Base-by-base conservation (phyloP, 2,329 filamentous ascomycete species). In the Talaromyces sp. region DNA sequence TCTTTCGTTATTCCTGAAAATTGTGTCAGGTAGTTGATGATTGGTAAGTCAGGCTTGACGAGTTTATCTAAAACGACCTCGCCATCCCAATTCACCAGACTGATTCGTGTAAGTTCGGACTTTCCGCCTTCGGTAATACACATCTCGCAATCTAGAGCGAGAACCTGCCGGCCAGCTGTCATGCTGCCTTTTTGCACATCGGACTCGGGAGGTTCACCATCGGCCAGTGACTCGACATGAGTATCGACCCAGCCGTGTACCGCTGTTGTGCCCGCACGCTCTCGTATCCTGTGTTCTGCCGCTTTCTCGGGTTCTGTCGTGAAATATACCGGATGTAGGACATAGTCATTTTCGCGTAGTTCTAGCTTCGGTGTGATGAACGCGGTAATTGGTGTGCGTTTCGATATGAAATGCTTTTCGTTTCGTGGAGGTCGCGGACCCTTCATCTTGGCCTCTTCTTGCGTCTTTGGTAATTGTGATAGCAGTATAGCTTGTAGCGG, bases 81-180 rank as follows among this genome's bases (percentile, higher is more conserved):
- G 58, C 93, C 93, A 70, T 93, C 87, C 94, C 95, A 99, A 66
- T 88, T 82, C 8, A 99, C 82, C 45, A 98, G 77, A 74, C 93
- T 97, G 74, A 98, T 90, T 64, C 95, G 88, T 1, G 95, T 96
- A 50, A 99, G 87, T 41, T 93, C 92, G 68, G 90, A 92, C 69
- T 91, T 86, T 57, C 88, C 88, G 67, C 90, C 87, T 66, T 89
- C 90, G 2, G 93, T 96, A 79, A 92, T 88, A 75, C 93, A 97
- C 95, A 99, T 99, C 78, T 99, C 95, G 78, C 95, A 99, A 75
- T 99, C 95, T 63, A 99, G 82, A 1, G 92, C 90, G 58, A 96
- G 81, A 11, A 97, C 81, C 43, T 89, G 85, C 67, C 92, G 87
- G 41, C 93, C 95, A 35, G 87, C 91, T 0, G 92, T 96, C 65